These are phyloP conservation scores for Penicillium fuscoglaucum DNA, from an alignment of 2,329 filamentous ascomycete species.

Conservation along the genomic window DNA sequence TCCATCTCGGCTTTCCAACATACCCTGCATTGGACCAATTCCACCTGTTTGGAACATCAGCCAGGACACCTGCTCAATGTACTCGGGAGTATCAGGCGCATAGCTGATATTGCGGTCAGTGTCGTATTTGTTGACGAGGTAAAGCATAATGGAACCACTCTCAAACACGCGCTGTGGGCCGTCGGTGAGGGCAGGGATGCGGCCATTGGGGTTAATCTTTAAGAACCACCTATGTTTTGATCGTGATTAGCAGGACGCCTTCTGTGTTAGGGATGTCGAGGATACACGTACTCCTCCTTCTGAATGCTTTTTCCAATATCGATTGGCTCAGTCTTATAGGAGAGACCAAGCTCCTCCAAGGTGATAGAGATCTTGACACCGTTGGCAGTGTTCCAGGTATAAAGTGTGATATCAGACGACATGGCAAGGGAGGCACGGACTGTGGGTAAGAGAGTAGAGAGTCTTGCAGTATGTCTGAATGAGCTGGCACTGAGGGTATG, in stretches of 20 bases:
- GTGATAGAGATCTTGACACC: slow-evolving; percentile 41
- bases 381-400: slow-evolving; percentile 34
- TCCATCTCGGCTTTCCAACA: neutral
- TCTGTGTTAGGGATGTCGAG: neutral
- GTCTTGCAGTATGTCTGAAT: too few relatives aligned
- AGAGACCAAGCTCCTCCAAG: slow-evolving; percentile 39
- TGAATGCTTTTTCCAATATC: slow-evolving; percentile 47
- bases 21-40: slow-evolving; percentile 44
- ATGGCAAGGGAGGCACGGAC: slow-evolving; percentile 8
- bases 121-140: slow-evolving; percentile 48
- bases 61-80: slow-evolving; percentile 49
- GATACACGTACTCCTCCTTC: slow-evolving; percentile 37
- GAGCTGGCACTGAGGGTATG: too few relatives aligned
- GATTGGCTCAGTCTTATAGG: slow-evolving; percentile 38
- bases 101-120: slow-evolving; percentile 45
- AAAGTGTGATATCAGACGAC: slow-evolving; percentile 33
- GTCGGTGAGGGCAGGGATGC: slow-evolving; percentile 50
- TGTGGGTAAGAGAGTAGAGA: too few relatives aligned
- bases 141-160: slow-evolving; percentile 48
- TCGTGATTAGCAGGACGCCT: neutral
- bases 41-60: slow-evolving; percentile 48
- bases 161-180: slow-evolving; percentile 45
- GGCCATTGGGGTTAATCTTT: slow-evolving; percentile 52
- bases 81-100: slow-evolving; percentile 42
- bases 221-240: slow-evolving; percentile 40